phyloP scores from a whole-genome alignment of 352 stramenopile genomes.

The Phytopythium oedochilum region DNA sequence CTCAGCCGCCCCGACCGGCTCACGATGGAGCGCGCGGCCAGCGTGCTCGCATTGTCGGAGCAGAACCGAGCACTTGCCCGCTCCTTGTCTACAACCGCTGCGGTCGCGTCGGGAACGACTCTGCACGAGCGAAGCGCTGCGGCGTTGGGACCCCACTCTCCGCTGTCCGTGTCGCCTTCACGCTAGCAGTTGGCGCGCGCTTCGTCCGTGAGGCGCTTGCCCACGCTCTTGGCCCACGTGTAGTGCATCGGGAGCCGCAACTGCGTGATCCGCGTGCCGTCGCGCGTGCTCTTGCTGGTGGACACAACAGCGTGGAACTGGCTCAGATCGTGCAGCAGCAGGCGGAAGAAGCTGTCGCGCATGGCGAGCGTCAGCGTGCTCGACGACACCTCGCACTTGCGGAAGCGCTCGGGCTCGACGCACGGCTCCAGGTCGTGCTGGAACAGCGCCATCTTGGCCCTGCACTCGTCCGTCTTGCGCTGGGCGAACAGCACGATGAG shows the following conservation, averaged over 20 bases:
- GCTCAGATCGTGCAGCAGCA: constrained; percentile 70
- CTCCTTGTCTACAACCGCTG: neutral
- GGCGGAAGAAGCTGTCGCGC: constrained; percentile 64
- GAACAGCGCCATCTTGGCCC: constrained; percentile 34
- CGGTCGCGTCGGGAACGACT: neutral
- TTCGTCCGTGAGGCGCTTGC: constrained; percentile 29
- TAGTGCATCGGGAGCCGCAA: constrained; percentile 63
- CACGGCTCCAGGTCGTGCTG: constrained; percentile 57
- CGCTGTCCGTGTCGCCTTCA: neutral
- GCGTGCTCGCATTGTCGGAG: constrained; percentile 17
- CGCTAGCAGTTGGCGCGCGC: constrained; percentile 15
- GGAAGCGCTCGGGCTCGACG: constrained; percentile 26
- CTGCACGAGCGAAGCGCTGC: neutral
- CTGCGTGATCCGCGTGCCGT: constrained; percentile 69
- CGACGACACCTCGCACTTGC: constrained; percentile 67
- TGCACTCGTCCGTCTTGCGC: constrained; percentile 58
- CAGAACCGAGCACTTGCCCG: constrained; percentile 18
- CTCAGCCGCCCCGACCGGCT: constrained; percentile 29
- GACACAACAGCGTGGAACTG: constrained; percentile 66
- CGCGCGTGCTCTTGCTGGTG: constrained; percentile 55
- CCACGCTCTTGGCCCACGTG: constrained; percentile 36
- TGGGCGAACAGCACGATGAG: constrained; percentile 73
- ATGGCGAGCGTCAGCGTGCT: constrained; percentile 65
- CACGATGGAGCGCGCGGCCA: constrained; percentile 31
- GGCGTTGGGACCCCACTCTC: neutral